Evolutionary conservation across 306 rosid genomes (phyloP), one percentile per base, ranked within the genome.

Genomic region (Dryas drummondii): DNA sequence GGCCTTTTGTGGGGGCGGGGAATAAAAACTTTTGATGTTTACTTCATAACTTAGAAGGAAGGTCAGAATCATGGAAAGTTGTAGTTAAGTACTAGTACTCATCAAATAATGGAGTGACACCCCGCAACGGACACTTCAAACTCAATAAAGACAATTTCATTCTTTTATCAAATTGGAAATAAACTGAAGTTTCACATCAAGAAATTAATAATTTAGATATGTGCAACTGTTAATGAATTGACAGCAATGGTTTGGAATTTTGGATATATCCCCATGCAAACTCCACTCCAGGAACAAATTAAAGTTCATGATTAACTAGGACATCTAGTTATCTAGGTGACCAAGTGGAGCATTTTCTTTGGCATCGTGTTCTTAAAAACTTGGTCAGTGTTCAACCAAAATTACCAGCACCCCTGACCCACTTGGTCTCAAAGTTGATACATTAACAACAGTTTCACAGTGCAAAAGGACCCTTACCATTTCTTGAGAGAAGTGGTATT

Each of bases 311-410:
- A 14, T 2, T 40, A 53, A 16, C 42, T 40, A 16, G 17, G 15
- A 47, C 68, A 74, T 45, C 48, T 16, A 5, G 4, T 16, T 12
- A 76, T 37, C 67, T 66, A 47, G 9, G 49, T 66, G 15, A 42
- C 12, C 14, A 17, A 68, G 76, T 76, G 71, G 71, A 83, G 63
- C 70, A 57, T 70, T 66, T 61, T 64, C 22, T 72, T 37, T 22
- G 57, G 66, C 76, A 75, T 77, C 79, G 56, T 52, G 71, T 79
- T 79, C 75, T 68, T 73, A 13, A 69, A 32, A 42, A 44, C 46
- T 27, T 58, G 56, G 48, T 16, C 40, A 74, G 53, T 16, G 48
- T 52, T 50, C 37, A 60, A 14, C 4, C 9, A 26, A 7, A 41
- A 59, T n/a, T 58, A 66, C 22, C 44, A 67, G 13, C 52, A 9